These are phyloP conservation scores for Phialophora macrospora DNA, from an alignment of 2,329 filamentous ascomycete genomes.

Conservation along the genomic window DNA sequence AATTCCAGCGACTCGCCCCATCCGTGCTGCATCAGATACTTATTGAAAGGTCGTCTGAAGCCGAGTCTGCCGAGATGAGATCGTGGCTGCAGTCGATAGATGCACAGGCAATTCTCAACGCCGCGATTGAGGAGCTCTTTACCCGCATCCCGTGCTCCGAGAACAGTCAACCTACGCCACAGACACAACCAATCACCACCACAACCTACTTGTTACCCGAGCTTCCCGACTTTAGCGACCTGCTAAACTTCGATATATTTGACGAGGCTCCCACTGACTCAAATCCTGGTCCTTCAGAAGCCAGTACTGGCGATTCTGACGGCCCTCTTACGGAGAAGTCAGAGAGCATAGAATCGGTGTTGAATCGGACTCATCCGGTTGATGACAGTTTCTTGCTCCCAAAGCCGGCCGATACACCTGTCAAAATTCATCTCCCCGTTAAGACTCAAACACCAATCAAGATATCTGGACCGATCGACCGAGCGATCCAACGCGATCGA, in stretches of 20 bases:
- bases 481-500: background rate
- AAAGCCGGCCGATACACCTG: background rate
- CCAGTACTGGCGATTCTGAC: constrained; percentile 6
- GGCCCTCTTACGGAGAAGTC: background rate
- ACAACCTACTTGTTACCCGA: constrained; percentile 6
- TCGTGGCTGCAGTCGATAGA: constrained; percentile 3
- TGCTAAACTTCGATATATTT: constrained; percentile 15
- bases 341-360: constrained; percentile 9
- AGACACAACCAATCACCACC: constrained; percentile 1
- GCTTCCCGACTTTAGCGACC: constrained; percentile 15
- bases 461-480: constrained; percentile 17
- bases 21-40: constrained; percentile 10
- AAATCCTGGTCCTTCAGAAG: constrained; percentile 3
- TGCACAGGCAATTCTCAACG: constrained; percentile 11
- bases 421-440: background rate
- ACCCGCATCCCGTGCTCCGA: constrained; percentile 5
- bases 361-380: constrained; percentile 7
- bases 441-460: background rate
- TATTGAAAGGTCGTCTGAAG: constrained; percentile 8
- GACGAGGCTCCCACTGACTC: constrained; percentile 2
- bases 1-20: constrained; percentile 10
- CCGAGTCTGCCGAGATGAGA: constrained; percentile 3
- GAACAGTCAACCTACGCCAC: constrained; percentile 11
- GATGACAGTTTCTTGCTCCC: constrained; percentile 5
- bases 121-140: constrained; percentile 12